phyloP scores from a whole-genome alignment of 306 rosid genomes.

The Begonia fuchsioides region DNA sequence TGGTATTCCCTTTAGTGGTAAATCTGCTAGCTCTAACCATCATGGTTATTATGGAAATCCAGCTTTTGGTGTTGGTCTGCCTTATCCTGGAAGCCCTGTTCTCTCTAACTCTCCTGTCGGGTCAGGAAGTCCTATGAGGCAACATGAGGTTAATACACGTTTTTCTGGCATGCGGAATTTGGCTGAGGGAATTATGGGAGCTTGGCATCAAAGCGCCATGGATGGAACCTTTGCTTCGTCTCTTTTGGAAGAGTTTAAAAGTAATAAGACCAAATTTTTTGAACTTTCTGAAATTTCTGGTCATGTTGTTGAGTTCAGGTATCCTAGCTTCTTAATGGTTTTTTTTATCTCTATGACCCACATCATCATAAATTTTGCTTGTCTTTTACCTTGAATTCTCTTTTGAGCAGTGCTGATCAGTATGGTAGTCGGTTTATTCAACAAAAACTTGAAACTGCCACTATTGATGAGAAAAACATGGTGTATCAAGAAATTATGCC shows the following conservation, averaged over 20 bases:
- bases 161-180: constrained; percentile 66
- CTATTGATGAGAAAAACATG: constrained; percentile 64
- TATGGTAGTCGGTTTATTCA: constrained; percentile 86
- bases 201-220: constrained; percentile 55
- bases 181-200: constrained; percentile 49
- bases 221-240: constrained; percentile 62
- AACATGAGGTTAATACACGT: constrained; percentile 46
- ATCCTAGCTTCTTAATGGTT: constrained; percentile 1
- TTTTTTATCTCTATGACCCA: constrained; percentile 2
- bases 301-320: constrained; percentile 69
- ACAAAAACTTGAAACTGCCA: constrained; percentile 81
- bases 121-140: constrained; percentile 73
- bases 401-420: constrained; percentile 58
- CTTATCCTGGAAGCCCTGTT: constrained; percentile 58
- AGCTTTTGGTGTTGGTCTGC: constrained; percentile 46
- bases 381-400: too few species aligned
- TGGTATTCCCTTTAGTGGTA: constrained; percentile 37
- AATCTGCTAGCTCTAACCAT: constrained; percentile 49
- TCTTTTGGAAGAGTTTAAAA: constrained; percentile 71
- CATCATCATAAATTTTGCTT: constrained; percentile 1
- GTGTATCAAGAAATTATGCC: constrained; percentile 88
- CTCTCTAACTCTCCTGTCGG: constrained; percentile 55
- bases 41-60: constrained; percentile 73
- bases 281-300: constrained; percentile 64
- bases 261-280: constrained; percentile 66